Base-by-base conservation (phyloP, 768 basidiomycete genomes). In the Russula griseocarnosa region DNA sequence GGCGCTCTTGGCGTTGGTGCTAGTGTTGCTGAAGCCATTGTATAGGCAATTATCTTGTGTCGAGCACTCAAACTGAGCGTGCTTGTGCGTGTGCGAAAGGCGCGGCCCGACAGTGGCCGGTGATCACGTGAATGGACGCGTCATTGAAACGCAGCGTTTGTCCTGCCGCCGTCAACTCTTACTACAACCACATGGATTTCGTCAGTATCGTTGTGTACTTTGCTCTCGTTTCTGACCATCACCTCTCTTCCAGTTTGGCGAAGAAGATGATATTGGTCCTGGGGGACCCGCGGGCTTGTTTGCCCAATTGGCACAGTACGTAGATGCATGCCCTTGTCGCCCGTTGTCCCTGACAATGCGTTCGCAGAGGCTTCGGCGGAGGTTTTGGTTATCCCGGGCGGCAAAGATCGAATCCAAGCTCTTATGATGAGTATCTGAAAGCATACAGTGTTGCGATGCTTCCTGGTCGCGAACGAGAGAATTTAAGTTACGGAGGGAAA, bases 371-470 rank as follows among this genome's bases (percentile, higher is more conserved):
- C 30, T 78, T 87, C 50, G 79, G 81, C 46, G 80, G 76, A 42
- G 80, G 79, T 16, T 81, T 79, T 67, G 80, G 77, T 30, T 78
- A 76, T 68, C 75, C 73, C 44, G 68, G 78, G 52, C 79, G 81
- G 18, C 78, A 51, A 10, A 59, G 82, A 9, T 69, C 83, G n/a
- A 82, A 85, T 62, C 82, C 91, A 16, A 82, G 86, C 66, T 80
- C 90, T 0, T 98, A 92, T 71, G 89, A 95, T 71, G 92, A 96
- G 70, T 94, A 96, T 76, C 81, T 94, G 69, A 94, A 90, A 72
- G 97, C 95, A 2, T 96, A 95, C 73, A 95, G 93, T 68, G 90
- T 95, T 58, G 94, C 93, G 22, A 94, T 98, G 87, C 85, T 97
- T 58, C 88, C 88, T 1, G 87, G 92, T 34, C 81, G 82, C 67